These are phyloP conservation scores for Didymella sp. DNA, from an alignment of 2,329 filamentous ascomycete species.

Conservation along the genomic window DNA sequence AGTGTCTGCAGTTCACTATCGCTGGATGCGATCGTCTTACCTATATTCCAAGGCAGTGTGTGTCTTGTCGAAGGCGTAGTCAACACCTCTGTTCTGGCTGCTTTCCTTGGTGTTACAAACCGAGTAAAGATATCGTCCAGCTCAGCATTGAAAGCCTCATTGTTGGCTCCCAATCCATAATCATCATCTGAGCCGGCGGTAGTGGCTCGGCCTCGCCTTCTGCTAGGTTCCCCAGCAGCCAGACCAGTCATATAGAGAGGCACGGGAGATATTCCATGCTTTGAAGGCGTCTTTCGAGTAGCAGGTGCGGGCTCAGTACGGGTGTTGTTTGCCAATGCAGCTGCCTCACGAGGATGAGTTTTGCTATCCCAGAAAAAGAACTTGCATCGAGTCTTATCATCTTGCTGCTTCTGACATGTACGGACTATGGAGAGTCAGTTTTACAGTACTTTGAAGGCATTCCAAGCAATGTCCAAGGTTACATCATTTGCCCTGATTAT, in stretches of 20 bases:
- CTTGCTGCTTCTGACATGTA: slow-evolving; percentile 61
- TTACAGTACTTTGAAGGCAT: no score
- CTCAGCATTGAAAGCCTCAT: slow-evolving; percentile 44
- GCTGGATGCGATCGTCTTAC: slow-evolving; percentile 7
- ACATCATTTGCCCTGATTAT: slow-evolving; percentile 65
- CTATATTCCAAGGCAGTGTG: slow-evolving; percentile 50
- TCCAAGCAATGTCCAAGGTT: slow-evolving; percentile 7
- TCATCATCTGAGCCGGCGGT: slow-evolving; percentile 44
- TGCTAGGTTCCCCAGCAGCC: slow-evolving; percentile 17
- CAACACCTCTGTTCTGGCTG: slow-evolving; percentile 46
- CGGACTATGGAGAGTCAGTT: slow-evolving; percentile 53
- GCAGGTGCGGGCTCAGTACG: slow-evolving; percentile 42
- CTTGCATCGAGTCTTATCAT: slow-evolving; percentile 55
- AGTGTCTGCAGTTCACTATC: slow-evolving; percentile 38
- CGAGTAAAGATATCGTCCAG: slow-evolving; percentile 35
- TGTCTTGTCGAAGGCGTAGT: slow-evolving; percentile 47
- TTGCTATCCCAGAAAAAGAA: slow-evolving; percentile 67
- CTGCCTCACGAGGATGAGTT: slow-evolving; percentile 58
- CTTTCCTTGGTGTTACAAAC: slow-evolving; percentile 53
- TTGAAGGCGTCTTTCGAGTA: slow-evolving; percentile 26
- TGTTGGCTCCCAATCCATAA: slow-evolving; percentile 40
- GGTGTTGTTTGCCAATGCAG: slow-evolving; percentile 57
- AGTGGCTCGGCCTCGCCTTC: slow-evolving; percentile 42
- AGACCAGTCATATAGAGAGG: slow-evolving; percentile 27
- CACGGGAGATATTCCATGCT: slow-evolving; percentile 26